Evolutionary conservation across 805 yeast species (phyloP).

Genomic region (Suhomyces faveliae): DNA sequence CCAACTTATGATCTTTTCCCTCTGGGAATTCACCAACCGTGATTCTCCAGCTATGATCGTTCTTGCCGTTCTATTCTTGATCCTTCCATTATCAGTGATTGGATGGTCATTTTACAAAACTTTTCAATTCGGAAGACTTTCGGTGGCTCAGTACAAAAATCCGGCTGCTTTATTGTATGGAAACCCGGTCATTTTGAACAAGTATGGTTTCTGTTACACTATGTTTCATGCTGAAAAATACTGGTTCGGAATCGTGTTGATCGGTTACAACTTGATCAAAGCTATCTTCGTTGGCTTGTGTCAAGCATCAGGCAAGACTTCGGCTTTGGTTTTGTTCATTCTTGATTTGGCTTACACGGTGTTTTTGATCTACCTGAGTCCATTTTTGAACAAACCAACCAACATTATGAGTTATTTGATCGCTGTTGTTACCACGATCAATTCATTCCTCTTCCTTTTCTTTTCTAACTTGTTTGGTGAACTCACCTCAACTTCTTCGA

Average conservation of each 20-base stretch:
- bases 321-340: constrained; percentile 72
- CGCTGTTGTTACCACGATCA: constrained; percentile 67
- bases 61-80: constrained; percentile 67
- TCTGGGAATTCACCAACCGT: constrained; percentile 80
- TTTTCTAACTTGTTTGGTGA: constrained; percentile 84
- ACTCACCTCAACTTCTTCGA: constrained; percentile 70
- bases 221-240: constrained; percentile 80
- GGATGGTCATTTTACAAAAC: constrained; percentile 68
- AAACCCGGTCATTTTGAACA: constrained; percentile 65
- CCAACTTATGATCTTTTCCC: constrained; percentile 71
- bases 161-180: constrained; percentile 90
- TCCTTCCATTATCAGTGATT: constrained; percentile 60
- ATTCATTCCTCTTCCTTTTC: constrained; percentile 82
- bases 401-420: constrained; percentile 73
- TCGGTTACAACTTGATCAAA: constrained; percentile 63
- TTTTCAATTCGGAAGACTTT: constrained; percentile 56
- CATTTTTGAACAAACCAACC: constrained; percentile 81
- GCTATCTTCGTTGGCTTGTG: constrained; percentile 73
- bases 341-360: constrained; percentile 70
- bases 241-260: constrained; percentile 75
- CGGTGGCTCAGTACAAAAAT: constrained; percentile 61
- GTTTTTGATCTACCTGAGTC: constrained; percentile 60
- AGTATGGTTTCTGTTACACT: constrained; percentile 86
- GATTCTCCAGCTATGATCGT: constrained; percentile 91
- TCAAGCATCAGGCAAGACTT: constrained; percentile 79